Evolutionary conservation across 2,329 filamentous ascomycete species (phyloP), one percentile per base, ranked within the genome.

Genomic region (Chaetomium strumarium): DNA sequence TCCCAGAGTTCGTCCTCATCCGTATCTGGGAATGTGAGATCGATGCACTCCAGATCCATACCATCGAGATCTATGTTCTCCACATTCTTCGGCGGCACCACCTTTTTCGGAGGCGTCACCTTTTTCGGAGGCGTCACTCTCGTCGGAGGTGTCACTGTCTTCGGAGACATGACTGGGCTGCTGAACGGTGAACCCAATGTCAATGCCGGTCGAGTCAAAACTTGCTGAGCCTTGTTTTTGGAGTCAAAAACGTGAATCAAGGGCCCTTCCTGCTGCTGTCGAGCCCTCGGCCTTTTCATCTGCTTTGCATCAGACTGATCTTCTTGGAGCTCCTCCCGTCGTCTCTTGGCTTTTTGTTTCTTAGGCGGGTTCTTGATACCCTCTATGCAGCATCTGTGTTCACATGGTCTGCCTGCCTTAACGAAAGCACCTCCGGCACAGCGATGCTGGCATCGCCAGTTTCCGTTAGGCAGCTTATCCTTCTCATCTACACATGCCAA

Each of bases 371-470:
- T 88, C 34, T 87, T 81, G 16, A 87, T 63, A 0, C 88, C 88
- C 55, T 88, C 81, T 20, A 77, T 77, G 62, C 88, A 92, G 62
- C 88, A 92, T 34, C 78, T 67, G 61, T 92, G 88, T 59, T 82
- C 87, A 67, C 88, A 91, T 33, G 52, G 58, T 33, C 68, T 70
- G 5, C 72, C 71, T 37, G 66, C 64, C 53, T 66, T 67, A 1
- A 70, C 70, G 19, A 62, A 61, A 1, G 63, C 63, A 2, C 65
- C 67, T 45, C 71, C 70, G n/a, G 63, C 63, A 50, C 88, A 91
- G 16, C 67, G 67, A 63, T 92, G 88, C 53, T 85, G 85, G 68
- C 88, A 92, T 34, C 77, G 76, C 81, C 84, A 91, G 62, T 78
- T 87, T 0, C 86, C 87, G 62, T 88, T 91, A 0, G 74, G 67